Evolutionary conservation across 306 rosid genomes (phyloP).

Genomic region (Trifolium repens): DNA sequence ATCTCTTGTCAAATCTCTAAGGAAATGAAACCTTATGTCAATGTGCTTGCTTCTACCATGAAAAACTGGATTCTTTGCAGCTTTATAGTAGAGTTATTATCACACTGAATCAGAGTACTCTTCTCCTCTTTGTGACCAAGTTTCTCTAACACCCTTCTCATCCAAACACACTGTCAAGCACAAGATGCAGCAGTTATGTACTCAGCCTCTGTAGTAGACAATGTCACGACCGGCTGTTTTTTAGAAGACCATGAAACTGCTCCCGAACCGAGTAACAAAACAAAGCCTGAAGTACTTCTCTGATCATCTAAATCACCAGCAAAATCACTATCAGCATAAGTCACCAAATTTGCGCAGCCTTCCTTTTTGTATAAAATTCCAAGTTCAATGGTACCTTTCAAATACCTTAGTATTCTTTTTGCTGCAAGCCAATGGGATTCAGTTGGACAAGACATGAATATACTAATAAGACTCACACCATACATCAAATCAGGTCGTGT

Average conservation of each 20-base stretch:
- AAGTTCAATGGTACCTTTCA: not conserved
- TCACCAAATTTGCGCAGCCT: not conserved
- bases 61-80: not conserved
- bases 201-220: not conserved
- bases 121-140: not conserved
- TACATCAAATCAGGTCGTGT: not conserved
- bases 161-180: not conserved
- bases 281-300: not conserved
- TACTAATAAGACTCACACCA: not conserved
- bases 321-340: not conserved
- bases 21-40: not conserved
- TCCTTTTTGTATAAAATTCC: not conserved
- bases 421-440: not conserved
- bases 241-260: not conserved
- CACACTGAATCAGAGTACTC: not conserved
- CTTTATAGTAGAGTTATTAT: not conserved
- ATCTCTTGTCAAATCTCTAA: not conserved
- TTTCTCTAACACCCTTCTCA: not conserved
- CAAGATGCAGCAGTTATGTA: not conserved
- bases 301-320: not conserved
- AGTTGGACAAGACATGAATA: not conserved
- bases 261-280: not conserved
- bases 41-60: not conserved
- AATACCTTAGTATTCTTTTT: not conserved
- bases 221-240: not conserved